Evolutionary conservation across 768 basidiomycete genomes (phyloP), one percentile per base, ranked within the genome.

Genomic region (Tremella yokohamensis): DNA sequence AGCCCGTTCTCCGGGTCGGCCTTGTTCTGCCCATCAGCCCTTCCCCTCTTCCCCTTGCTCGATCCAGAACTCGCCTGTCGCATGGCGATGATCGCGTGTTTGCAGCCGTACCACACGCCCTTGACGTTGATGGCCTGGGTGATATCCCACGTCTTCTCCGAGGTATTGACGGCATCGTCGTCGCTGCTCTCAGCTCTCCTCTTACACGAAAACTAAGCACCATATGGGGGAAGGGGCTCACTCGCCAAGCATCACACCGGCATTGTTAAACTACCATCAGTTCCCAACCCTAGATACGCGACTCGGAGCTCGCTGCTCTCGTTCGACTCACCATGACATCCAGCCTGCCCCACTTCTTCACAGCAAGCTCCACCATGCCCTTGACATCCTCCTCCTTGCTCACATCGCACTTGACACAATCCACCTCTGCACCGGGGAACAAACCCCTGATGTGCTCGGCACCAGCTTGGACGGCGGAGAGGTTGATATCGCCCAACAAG

Each of bases 41-140:
- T 4, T 16, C 6, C 42, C 22, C 22, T 16, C 42, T 8, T 4
- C n/a, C 22, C 15, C n/a, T 6, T n/a, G 6, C 15, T 45, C 22
- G 42, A 8, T 45, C 42, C n/a, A 8, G 8, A 37, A 67, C 76
- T 58, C 47, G 74, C 76, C 49, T 89, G 78, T 60, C 90, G 86
- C 94, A 99, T 99, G 38, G 96, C 96, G 52, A 87, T 80, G 72
- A 99, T 93, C 4, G 94, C 96, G 71, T 98, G 87, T 79, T 97
- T 98, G 82, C 88, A 93, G 29, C 96, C 96, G 86, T 87, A 99
- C 96, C 94, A 98, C 59, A 98, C 96, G 52, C 96, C 96, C 79
- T 98, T 99, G 72, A 94, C 84, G 76, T 98, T 98, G 80, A 97
- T 85, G 62, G 86, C 83, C 86, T 78, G 72, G 24, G 79, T 80